Base-by-base conservation (phyloP, 805 yeast genomes). In the Candida xiaguanensis region DNA sequence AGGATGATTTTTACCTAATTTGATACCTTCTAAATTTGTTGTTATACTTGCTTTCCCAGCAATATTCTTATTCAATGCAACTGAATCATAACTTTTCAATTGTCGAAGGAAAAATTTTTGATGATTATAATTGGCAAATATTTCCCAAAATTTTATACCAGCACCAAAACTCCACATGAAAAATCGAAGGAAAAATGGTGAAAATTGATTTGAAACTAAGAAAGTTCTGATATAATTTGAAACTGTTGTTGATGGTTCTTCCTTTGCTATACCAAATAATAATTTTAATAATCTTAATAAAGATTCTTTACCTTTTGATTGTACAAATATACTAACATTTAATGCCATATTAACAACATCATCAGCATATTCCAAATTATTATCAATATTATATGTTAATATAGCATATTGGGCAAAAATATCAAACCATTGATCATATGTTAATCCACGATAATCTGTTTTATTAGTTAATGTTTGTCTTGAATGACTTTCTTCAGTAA, bases 21-120 rank as follows among this genome's bases (percentile, higher is more conserved):
- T 47, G 4, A 46, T 59, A 31, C 63, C 60, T 19, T 77, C 68
- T n/a, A 67, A 61, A 44, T 71, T 75, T 31, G 81, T 78, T 0
- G 77, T 66, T 9, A 87, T 72, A 3, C 81, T 81, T 0, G 96
- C 93, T 70, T 86, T 87, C 1, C 97, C 97, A 2, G 77, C 64
- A 14, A 88, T 77, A 9, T 71, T 70, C 31, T 72, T 74, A 2
- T 54, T 51, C 8, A 69, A 61, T 22, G 78, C 72, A 12, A 83
- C 52, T 2, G 93, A 77, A 56, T 93, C 99, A 56, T 77, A 80
- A 0, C 96, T 95, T 55, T 91, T 93, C 47, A 91, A 69, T 50
- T 90, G 97, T 49, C 99, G 78, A 44, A 93, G 64, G 46, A 91
- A 81, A 55, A 80, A 91, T 58, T 93, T 93, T 52, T 91, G 98